Conservation (phyloP, 2,329 filamentous ascomycete species). For the Claviceps maximensis region DNA sequence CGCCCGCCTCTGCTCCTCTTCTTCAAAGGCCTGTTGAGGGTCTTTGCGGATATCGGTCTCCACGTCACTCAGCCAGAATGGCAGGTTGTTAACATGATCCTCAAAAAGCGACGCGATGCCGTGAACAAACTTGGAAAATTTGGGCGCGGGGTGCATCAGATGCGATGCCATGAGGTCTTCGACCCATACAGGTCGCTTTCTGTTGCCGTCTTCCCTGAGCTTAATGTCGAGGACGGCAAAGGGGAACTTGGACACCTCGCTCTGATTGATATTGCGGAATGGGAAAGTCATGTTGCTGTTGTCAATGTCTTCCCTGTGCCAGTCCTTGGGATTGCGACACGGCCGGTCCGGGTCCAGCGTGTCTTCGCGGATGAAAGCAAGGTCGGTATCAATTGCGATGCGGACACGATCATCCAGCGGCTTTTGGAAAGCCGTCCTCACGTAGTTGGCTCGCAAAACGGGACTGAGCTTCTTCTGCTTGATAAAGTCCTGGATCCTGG, state of each 20-base stretch:
- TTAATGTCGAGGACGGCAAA: slow-evolving; percentile 90
- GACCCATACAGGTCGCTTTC: slow-evolving; percentile 72
- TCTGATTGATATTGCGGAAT: slow-evolving; percentile 75
- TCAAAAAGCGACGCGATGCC: slow-evolving; percentile 87
- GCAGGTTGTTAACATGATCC: slow-evolving; percentile 88
- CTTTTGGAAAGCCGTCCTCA: slow-evolving; percentile 90
- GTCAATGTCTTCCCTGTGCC: slow-evolving; percentile 89
- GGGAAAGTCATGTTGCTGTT: slow-evolving; percentile 70
- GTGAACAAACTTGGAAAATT: slow-evolving; percentile 95
- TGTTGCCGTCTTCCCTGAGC: slow-evolving; percentile 50
- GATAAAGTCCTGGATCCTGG: slow-evolving; percentile 69
- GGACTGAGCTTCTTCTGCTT: slow-evolving; percentile 67
- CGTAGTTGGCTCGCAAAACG: slow-evolving; percentile 82
- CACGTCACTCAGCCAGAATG: slow-evolving; percentile 88
- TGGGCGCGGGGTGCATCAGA: slow-evolving; percentile 74
- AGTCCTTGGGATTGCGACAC: slow-evolving; percentile 74
- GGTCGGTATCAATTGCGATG: slow-evolving; percentile 82
- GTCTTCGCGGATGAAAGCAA: slow-evolving; percentile 73
- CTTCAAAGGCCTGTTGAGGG: slow-evolving; percentile 77
- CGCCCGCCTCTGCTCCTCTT: slow-evolving; percentile 74
- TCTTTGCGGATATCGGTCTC: slow-evolving; percentile 91
- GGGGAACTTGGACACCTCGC: slow-evolving; percentile 82
- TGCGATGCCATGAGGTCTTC: slow-evolving; percentile 87
- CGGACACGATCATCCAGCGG: slow-evolving; percentile 81
- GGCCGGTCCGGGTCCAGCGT: slow-evolving; percentile 71